Evolutionary conservation across 1,284 basidiomycete species (phyloP), one percentile per base, ranked within the genome.

Genomic region (Tremellales sp.): DNA sequence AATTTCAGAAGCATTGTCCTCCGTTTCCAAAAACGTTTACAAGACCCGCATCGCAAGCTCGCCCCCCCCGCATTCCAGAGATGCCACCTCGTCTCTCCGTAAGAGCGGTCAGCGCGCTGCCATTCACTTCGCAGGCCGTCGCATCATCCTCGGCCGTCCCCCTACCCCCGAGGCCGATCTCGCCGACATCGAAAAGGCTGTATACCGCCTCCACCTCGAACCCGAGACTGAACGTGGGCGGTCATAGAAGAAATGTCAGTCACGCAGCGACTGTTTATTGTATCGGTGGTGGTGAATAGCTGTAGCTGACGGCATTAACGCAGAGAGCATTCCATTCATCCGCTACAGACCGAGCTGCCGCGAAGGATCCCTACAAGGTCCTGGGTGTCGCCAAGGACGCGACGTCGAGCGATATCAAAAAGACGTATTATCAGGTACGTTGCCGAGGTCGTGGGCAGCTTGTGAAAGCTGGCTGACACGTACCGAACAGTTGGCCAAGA

Each of bases 361-460:
- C 80, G n/a, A 95, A 91, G 71, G 85, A 92, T 68, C 95, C 95
- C 0, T 99, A 99, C 71, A 74, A 86, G 36, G 85, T 89, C 16
- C 76, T 99, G 8, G 94, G 94, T 24, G 86, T 98, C 12, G 80
- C 80, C 59, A 83, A 84, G 62, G 89, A 93, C 70, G 87, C 94
- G 37, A 79, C 82, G 22, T 70, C 83, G 16, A 81, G 85, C 35
- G 92, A 98, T 58, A 97, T 99, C 66, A 99, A 99, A 80, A 94
- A 95, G 73, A 81, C 82, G 1, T 99, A 98, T 73, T 99, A 97
- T 71, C 79, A 84, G 61, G 93, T 93, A 67, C 63, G 84, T 69
- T 32, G 7, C 4, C 26, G 9, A 16, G 10, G 37, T 50, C 25
- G 47, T 47, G 33, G 37, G 31, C 42, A 14, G n/a, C 41, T 31